Base-by-base conservation (phyloP, 2,329 filamentous ascomycete genomes). In the Aspergillus intermedius region DNA sequence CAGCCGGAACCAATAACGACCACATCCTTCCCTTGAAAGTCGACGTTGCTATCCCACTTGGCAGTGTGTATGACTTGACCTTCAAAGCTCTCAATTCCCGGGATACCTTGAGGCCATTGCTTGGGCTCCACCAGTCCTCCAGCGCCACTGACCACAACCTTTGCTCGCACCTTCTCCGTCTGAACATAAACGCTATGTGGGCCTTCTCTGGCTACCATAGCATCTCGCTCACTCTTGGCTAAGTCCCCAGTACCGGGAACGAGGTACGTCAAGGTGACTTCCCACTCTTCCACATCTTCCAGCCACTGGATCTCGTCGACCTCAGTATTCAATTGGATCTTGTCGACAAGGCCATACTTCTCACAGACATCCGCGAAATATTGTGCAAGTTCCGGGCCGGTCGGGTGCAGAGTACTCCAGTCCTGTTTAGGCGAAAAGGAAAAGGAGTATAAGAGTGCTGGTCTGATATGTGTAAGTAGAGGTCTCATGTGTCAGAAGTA, bases 1-100 rank as follows among this genome's bases (percentile, higher is more conserved):
- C 79, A 82, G 10, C 80, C 80, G 2, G 77, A 80, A 4, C 79
- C 80, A 42, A 82, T 61, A 8, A 82, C 75, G 8, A 82, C 67
- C 1, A 82, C 76, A 53, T 81, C 69, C 56, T 81, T 82, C 49
- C 72, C 73, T 8, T 69, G 68, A 15, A 82, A 64, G 49, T 81
- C 74, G 34, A 79, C 64, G 4, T 68, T 67, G n/a, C 75, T 64
- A 42, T 78, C 70, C 79, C 79, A 82, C 46, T 77, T 65, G 4
- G 79, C 78, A 0, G 79, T 79, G 54, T 82, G 79, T 50, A 81
- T 78, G 41, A 80, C 69, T n/a, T 73, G 62, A 4, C 79, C 79
- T 50, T 77, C 65, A 56, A 82, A 82, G 2, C 62, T 65, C 8
- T 81, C 76, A 35, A 74, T 70, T 0, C 79, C 79, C 8, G 74